These are phyloP conservation scores for Chrysosphaeria jannelii DNA, from an alignment of 2,329 filamentous ascomycete genomes.

Conservation along the genomic window DNA sequence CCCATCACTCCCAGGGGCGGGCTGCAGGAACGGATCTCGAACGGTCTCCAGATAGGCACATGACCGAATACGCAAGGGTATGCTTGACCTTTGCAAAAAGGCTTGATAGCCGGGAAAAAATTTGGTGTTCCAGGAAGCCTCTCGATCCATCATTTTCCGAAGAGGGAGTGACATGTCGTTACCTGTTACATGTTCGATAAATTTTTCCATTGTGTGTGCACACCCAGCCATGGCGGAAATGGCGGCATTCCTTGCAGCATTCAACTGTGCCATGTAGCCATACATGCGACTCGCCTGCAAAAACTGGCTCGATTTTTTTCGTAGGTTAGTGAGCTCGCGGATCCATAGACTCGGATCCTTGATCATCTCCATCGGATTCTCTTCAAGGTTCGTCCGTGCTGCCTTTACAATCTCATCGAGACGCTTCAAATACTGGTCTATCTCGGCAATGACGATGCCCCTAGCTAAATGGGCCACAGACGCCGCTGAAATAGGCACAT, in stretches of 20 bases:
- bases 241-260: slow-evolving; percentile 2
- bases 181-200: slow-evolving; percentile 2
- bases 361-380: background rate
- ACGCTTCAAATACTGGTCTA: slow-evolving; percentile 2
- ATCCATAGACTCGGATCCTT: slow-evolving; percentile 1
- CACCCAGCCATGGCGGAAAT: slow-evolving; percentile 1
- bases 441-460: slow-evolving; percentile 3
- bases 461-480: no score
- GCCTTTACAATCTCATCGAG: slow-evolving; percentile 2
- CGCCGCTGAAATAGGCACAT: no score
- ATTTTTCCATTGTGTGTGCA: slow-evolving; percentile 2
- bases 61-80: no score
- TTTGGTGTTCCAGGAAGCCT: no score
- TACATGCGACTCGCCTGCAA: slow-evolving; percentile 2
- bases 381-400: background rate
- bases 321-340: slow-evolving; percentile 1
- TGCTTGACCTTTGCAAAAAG: no score
- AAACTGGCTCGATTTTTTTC: background rate
- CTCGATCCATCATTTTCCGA: no score
- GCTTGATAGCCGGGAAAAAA: no score
- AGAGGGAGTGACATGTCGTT: no score
- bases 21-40: no score
- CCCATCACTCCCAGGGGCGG: no score
- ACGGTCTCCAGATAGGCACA: no score
- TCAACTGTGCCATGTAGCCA: slow-evolving; percentile 3